Evolutionary conservation across 306 rosid species (phyloP).

Genomic region (Lathyrus tuberosus): DNA sequence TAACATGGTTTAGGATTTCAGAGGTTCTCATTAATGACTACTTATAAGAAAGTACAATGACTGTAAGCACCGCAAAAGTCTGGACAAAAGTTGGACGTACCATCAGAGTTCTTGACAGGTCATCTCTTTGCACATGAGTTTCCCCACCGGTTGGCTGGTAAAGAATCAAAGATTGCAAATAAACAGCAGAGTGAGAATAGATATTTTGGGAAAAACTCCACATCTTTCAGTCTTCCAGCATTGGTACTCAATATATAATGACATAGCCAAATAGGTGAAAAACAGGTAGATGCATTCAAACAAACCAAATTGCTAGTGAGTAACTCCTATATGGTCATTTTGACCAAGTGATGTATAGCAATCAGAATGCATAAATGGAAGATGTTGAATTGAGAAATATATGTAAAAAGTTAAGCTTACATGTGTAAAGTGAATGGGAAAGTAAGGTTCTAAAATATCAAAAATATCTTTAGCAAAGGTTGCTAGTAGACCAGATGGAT

Average conservation of each 20-base stretch:
- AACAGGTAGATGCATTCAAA: slow-evolving; percentile 25
- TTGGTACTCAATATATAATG: slow-evolving; percentile 19
- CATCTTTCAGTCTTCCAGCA: slow-evolving; percentile 23
- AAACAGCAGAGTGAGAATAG: slow-evolving; percentile 35
- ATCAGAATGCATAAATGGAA: slow-evolving; percentile 25
- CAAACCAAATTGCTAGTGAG: slow-evolving; percentile 24
- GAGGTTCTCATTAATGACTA: slow-evolving; percentile 16
- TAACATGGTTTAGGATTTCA: slow-evolving; percentile 10
- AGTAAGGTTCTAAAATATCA: slow-evolving; percentile 81
- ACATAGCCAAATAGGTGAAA: slow-evolving; percentile 17
- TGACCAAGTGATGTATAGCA: slow-evolving; percentile 25
- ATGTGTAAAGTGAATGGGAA: slow-evolving; percentile 97
- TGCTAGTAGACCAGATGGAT: slow-evolving; percentile 73
- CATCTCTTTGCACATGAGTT: slow-evolving; percentile 67
- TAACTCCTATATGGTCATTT: slow-evolving; percentile 17
- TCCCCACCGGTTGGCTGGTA: slow-evolving; percentile 69
- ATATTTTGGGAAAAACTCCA: slow-evolving; percentile 26
- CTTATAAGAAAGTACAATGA: slow-evolving; percentile 28
- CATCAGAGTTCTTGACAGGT: slow-evolving; percentile 81
- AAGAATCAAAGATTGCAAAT: slow-evolving; percentile 39
- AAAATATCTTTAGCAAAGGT: slow-evolving; percentile 65
- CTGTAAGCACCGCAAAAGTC: slow-evolving; percentile 24
- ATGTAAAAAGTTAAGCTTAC: slow-evolving; percentile 56
- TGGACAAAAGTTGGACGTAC: slow-evolving; percentile 54
- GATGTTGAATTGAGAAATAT: slow-evolving; percentile 29